phyloP scores from a whole-genome alignment of 106 monocot genomes.

The Dendrobium huoshanense region DNA sequence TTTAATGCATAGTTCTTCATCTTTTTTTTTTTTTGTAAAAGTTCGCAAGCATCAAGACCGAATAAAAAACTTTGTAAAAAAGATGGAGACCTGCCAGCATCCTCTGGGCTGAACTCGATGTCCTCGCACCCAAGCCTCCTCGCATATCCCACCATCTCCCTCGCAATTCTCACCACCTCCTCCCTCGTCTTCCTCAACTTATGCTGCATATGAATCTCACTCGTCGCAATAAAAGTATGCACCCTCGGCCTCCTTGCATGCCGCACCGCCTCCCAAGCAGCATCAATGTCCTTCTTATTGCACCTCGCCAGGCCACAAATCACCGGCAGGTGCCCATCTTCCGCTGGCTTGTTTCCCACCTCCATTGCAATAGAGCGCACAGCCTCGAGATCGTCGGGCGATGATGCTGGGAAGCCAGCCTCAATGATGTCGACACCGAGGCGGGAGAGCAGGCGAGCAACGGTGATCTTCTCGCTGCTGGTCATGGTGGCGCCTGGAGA shows the following conservation, averaged over 20 bases:
- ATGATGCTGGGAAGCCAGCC: slow-evolving; percentile 91
- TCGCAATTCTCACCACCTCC: slow-evolving; percentile 71
- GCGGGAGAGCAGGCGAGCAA: slow-evolving; percentile 63
- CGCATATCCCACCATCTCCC: slow-evolving; percentile 80
- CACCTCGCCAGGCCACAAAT: slow-evolving; percentile 90
- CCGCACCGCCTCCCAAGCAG: slow-evolving; percentile 86
- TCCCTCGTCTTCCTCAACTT: slow-evolving; percentile 85
- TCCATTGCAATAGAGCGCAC: slow-evolving; percentile 76
- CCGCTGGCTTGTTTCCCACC: slow-evolving; percentile 53
- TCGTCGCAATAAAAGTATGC: slow-evolving; percentile 86
- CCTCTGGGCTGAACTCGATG: slow-evolving; percentile 87
- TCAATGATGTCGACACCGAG: slow-evolving; percentile 96
- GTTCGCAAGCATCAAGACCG: neutral
- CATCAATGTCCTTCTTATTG: slow-evolving; percentile 66
- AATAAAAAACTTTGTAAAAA: neutral
- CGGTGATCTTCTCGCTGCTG: slow-evolving; percentile 68
- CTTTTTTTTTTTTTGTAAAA: no score
- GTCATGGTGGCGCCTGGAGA: slow-evolving; percentile 99
- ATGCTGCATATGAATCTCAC: slow-evolving; percentile 80
- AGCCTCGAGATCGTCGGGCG: slow-evolving; percentile 83
- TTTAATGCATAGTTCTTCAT: no score
- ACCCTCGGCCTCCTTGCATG: slow-evolving; percentile 62
- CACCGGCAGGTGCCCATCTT: slow-evolving; percentile 68
- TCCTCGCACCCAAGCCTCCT: slow-evolving; percentile 80
- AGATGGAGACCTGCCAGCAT: slow-evolving; percentile 69